phyloP scores from a whole-genome alignment of 2,329 filamentous ascomycete species.

The Botrytis sinoallii region DNA sequence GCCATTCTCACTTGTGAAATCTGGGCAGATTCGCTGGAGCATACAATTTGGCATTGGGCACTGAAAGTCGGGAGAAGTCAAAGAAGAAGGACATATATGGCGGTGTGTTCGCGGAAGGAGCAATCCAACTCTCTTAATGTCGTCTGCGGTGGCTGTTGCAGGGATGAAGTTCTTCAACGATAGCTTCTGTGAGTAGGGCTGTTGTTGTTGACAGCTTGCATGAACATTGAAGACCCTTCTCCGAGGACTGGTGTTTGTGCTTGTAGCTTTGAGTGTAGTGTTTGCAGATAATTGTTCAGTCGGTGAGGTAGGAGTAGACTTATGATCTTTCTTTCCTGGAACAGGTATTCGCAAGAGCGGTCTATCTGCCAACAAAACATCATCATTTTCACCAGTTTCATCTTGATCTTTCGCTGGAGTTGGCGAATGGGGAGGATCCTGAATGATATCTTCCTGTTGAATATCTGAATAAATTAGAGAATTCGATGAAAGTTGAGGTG shows the following conservation, averaged over 20 bases:
- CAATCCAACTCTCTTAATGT: not conserved
- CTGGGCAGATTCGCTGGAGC: not conserved
- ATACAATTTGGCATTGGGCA: not conserved
- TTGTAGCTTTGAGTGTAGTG: not conserved
- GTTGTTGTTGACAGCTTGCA: not conserved
- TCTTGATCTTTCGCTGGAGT: not conserved
- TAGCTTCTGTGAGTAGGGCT: not conserved
- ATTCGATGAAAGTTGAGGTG: not conserved
- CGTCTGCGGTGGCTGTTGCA: not conserved
- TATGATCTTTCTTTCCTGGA: not conserved
- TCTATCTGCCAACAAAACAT: not conserved
- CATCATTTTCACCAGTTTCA: not conserved
- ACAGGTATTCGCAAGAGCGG: not conserved
- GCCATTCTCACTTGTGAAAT: constrained; percentile 10
- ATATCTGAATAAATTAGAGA: not conserved
- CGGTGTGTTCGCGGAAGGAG: not conserved
- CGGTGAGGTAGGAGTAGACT: not conserved
- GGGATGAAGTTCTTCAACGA: not conserved
- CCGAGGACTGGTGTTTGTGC: not conserved
- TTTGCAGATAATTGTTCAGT: not conserved
- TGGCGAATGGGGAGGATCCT: not conserved
- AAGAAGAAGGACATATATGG: constrained; percentile 10
- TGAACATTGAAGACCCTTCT: not conserved
- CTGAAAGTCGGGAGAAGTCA: not conserved
- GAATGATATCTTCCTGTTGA: not conserved